These are phyloP conservation scores for Daldinia grandis DNA, from an alignment of 495 filamentous ascomycete species.

Conservation along the genomic window DNA sequence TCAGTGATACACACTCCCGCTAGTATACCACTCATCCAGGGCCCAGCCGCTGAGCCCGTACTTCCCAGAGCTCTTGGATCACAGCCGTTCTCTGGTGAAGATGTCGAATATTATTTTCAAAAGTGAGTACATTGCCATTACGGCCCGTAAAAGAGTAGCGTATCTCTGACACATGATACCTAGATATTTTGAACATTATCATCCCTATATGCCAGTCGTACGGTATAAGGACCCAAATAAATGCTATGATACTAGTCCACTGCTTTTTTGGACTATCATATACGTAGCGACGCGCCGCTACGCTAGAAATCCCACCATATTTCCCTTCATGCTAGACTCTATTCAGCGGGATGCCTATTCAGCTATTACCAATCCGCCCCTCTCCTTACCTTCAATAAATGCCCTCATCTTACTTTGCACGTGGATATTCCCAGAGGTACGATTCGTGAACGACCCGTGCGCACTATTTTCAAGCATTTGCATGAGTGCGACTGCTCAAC, in stretches of 20 bases:
- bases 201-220: constrained; percentile 56
- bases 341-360: constrained; percentile 50
- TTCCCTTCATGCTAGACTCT: constrained; percentile 51
- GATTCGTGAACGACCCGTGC: constrained; percentile 55
- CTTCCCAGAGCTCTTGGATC: constrained; percentile 53
- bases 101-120: constrained; percentile 57
- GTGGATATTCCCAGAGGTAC: constrained; percentile 53
- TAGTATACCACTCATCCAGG: constrained; percentile 16
- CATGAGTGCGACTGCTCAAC: constrained; percentile 51
- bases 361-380: constrained; percentile 46
- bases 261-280: constrained; percentile 58
- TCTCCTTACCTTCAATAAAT: constrained; percentile 53
- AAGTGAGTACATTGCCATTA: constrained; percentile 41
- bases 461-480: constrained; percentile 51
- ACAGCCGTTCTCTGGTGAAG: constrained; percentile 56
- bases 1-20: constrained; percentile 37
- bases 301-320: constrained; percentile 51
- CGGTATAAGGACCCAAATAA: constrained; percentile 51
- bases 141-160: not conserved
- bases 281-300: constrained; percentile 54
- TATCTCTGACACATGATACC: constrained; percentile 3
- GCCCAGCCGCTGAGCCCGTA: constrained; percentile 22
- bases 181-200: constrained; percentile 54
- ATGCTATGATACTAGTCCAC: constrained; percentile 48
- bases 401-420: constrained; percentile 53